These are phyloP conservation scores for Jatropha podagrica DNA, from an alignment of 441 rosid species.

Conservation along the genomic window DNA sequence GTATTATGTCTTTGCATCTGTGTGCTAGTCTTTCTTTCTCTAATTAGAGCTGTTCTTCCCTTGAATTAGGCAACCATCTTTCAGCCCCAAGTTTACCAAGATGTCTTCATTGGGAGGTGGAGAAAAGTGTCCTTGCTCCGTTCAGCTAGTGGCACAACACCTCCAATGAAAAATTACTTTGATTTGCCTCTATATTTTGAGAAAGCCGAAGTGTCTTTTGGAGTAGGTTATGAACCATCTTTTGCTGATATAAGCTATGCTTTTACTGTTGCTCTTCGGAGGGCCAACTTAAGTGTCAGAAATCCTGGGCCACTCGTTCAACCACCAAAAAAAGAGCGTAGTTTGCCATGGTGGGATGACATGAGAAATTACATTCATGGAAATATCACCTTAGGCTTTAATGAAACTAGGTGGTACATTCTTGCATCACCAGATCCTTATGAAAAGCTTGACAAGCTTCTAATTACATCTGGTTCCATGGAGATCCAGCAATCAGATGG, in stretches of 20 bases:
- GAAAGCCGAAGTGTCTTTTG: constrained; percentile 79
- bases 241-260: constrained; percentile 97
- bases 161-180: constrained; percentile 86
- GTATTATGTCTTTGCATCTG: constrained; percentile 6
- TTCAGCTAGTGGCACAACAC: constrained; percentile 97
- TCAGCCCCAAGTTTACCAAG: constrained; percentile 94
- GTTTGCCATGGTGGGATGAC: constrained; percentile 99
- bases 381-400: constrained; percentile 59
- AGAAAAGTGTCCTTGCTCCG: constrained; percentile 94
- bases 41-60: constrained; percentile 24
- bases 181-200: constrained; percentile 82
- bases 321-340: constrained; percentile 84
- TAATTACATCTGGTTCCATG: constrained; percentile 60
- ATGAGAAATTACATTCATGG: constrained; percentile 97
- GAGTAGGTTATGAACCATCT: constrained; percentile 97
- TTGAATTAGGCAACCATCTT: constrained; percentile 86
- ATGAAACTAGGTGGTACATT: constrained; percentile 70
- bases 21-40: constrained; percentile 6
- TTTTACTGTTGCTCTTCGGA: constrained; percentile 97
- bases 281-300: constrained; percentile 88
- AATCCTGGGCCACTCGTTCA: constrained; percentile 53
- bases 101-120: constrained; percentile 96
- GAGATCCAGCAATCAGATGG: constrained; percentile 98
- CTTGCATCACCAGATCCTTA: constrained; percentile 97
- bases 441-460: constrained; percentile 92